These are phyloP conservation scores for Parsonsia alboflavescens DNA, from an alignment of 257 asterid genomes.

Conservation along the genomic window DNA sequence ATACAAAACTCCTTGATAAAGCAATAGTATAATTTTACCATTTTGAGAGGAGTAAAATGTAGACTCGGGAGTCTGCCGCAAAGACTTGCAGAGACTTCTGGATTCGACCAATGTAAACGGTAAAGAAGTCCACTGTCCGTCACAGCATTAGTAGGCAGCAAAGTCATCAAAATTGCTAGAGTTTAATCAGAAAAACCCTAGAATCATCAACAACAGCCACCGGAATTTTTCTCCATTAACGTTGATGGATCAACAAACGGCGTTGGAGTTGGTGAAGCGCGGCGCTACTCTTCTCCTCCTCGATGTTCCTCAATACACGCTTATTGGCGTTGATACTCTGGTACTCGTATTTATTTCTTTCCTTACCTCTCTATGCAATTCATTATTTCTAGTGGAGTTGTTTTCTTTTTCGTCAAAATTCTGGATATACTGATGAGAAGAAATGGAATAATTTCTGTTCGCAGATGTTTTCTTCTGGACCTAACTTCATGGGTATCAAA, in stretches of 20 bases:
- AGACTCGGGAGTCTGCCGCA: too few relatives aligned
- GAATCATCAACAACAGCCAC: neutral
- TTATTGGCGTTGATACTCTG: conserved; percentile 88
- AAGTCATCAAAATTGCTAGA: neutral
- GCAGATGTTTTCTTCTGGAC: conserved; percentile 79
- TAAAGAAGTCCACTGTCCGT: too few relatives aligned
- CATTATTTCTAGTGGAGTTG: neutral
- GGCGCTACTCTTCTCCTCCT: conserved; percentile 71
- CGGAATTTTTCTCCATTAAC: neutral
- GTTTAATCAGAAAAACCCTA: neutral
- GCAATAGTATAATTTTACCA: too few relatives aligned
- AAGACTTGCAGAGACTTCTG: neutral
- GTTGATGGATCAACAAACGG: conserved; percentile 64
- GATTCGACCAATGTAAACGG: neutral
- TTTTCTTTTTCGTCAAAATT: neutral
- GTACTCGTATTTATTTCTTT: conserved; percentile 15
- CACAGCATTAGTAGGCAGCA: neutral
- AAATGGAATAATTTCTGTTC: conserved; percentile 2
- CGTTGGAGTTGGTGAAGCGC: conserved; percentile 57
- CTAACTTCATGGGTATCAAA: conserved; percentile 82
- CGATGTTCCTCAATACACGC: conserved; percentile 77
- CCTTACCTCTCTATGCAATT: neutral
- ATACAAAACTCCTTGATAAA: too few relatives aligned
- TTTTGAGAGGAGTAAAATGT: too few relatives aligned
- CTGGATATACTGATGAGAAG: neutral